Evolutionary conservation across 805 yeast genomes (phyloP), one percentile per base, ranked within the genome.

Genomic region (Candida chilensis): DNA sequence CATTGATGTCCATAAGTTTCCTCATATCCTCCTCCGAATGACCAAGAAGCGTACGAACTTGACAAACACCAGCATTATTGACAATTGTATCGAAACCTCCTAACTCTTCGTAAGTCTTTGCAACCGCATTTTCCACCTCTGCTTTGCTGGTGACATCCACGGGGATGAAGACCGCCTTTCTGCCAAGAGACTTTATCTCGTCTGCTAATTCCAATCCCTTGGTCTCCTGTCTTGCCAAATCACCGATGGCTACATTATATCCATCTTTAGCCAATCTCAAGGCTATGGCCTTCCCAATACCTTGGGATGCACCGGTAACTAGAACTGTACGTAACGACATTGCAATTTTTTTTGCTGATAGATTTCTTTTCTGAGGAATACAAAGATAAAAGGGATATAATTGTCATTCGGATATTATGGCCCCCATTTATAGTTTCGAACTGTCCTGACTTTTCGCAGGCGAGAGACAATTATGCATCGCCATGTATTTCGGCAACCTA

Each of bases 51-150:
- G 50, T 42, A 5, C 40, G 33, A 21, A 54, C 40, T 15, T 41
- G 42, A 5, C 50, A 46, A 32, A 52, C 44, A 30, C 64, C 64
- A 2, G 61, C 61, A 37, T 59, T 59, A 37, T 57, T 54, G 13
- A 59, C 50, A 27, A 59, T 50, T 2, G 57, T 48, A 37, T 57
- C 51, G 32, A 59, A 48, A 3, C 42, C 30, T 11, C 64, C 64
- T 5, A 54, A 40, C 20, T 42, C 33, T 18, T 42, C 35, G 16
- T 52, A 40, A 3, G 60, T 43, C 18, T 35, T 26, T 7, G 49
- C 40, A 13, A 59, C 54, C 3, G 53, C 51, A 11, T 38, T 31
- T 32, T 42, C 40, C 5, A 51, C 34, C 3, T 49, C 39, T 4
- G 37, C 42, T 29, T 44, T 37, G 14, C 44, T 41, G 11, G 46